A percentile compares a stretch with the other conserved stretches of the same genome.
Evolutionary conservation across 441 rosid genomes (phyloP).

Genomic region (Raphanus hybrid): DNA sequence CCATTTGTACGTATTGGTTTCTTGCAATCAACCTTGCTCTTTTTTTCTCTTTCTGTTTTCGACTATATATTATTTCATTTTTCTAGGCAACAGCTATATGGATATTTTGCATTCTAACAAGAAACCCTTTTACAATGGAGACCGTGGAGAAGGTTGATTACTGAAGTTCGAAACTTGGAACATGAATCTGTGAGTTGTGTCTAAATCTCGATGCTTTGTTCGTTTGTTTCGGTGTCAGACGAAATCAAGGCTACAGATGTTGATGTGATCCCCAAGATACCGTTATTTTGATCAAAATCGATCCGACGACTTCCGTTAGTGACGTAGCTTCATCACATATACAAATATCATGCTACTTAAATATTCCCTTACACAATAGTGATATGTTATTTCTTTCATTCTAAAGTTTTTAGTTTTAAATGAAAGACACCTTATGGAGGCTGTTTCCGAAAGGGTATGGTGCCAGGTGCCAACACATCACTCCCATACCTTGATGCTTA

Average conservation of each 20-base stretch:
- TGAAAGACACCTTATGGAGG: constrained; percentile 76
- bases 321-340: background rate
- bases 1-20: background rate
- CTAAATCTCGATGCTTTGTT: background rate
- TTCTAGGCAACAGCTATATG: background rate
- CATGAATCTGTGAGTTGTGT: background rate
- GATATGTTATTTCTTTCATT: background rate
- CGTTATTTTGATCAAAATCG: background rate
- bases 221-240: background rate
- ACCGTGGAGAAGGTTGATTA: background rate
- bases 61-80: background rate
- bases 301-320: background rate
- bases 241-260: background rate
- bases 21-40: background rate
- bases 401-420: constrained; percentile 42
- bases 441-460: constrained; percentile 51
- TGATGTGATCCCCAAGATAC: background rate
- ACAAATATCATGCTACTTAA: background rate
- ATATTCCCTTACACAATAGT: background rate
- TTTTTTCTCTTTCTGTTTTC: background rate
- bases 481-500: background rate
- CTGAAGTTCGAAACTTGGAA: background rate
- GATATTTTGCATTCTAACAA: constrained; percentile 8
- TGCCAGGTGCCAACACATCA: constrained; percentile 1
- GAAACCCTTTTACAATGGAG: background rate